A percentile compares a stretch with the other conserved stretches of the same genome.
Conservation (phyloP, 164 flowering plant species). For the Nymphaea colorata region DNA sequence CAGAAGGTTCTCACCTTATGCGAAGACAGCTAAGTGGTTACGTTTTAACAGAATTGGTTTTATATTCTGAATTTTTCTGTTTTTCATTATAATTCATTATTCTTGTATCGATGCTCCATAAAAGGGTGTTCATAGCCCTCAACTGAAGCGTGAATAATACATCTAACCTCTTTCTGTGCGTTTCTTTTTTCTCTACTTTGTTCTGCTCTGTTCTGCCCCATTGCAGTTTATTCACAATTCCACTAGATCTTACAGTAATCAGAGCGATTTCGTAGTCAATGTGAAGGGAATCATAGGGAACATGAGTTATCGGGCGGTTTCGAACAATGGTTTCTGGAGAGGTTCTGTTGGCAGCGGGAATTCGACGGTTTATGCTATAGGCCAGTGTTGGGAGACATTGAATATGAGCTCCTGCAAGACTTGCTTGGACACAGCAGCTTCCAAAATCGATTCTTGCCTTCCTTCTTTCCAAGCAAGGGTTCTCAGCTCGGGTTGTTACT, state of each 20-base stretch:
- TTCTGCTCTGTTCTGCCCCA: too few relatives aligned
- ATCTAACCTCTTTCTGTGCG: too few relatives aligned
- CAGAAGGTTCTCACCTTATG: too few relatives aligned
- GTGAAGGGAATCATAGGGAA: constrained; percentile 26
- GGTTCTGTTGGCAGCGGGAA: constrained; percentile 30
- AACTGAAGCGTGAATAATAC: too few relatives aligned
- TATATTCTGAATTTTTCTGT: too few relatives aligned
- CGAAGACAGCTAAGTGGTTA: too few relatives aligned
- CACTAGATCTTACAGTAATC: constrained; percentile 11
- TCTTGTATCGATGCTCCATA: too few relatives aligned
- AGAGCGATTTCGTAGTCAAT: constrained; percentile 18
- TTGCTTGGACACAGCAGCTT: constrained; percentile 35
- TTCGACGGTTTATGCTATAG: constrained; percentile 55
- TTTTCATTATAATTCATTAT: too few relatives aligned
- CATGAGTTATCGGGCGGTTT: constrained; percentile 35
- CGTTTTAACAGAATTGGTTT: too few relatives aligned
- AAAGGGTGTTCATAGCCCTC: too few relatives aligned
- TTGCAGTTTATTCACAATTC: too few relatives aligned
- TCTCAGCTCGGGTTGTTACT: constrained; percentile 60
- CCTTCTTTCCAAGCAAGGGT: constrained; percentile 51
- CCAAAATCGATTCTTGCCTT: constrained; percentile 26
- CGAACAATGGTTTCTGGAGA: constrained; percentile 39
- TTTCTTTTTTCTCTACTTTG: too few relatives aligned
- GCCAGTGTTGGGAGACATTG: constrained; percentile 61
- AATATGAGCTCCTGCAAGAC: constrained; percentile 25